Base-by-base conservation (phyloP, 2,329 filamentous ascomycete species). In the Bisporella sp. region DNA sequence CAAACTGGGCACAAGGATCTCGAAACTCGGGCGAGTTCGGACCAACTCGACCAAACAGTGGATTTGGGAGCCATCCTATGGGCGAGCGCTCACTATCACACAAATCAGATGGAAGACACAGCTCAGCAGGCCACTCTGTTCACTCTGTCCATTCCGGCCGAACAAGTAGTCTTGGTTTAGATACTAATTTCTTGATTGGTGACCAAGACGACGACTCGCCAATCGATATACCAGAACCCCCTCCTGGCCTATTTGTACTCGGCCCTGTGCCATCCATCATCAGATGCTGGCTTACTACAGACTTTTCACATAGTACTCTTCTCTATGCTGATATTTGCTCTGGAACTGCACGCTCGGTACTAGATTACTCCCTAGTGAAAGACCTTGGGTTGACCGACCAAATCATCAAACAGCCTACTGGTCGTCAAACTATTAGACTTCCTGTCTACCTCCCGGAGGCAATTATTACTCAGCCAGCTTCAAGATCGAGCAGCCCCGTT, bases 71-170 rank as follows among this genome's bases (percentile, higher is more conserved):
- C 37, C 82, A 88, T 64, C 79, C 82, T 41, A 82, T 96, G 81
- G 93, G 87, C 68, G 93, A 99, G 69, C 83, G 93, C 12, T 88
- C 90, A 1, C 78, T 89, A 12, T 99, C 93, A 8, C 90, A 97
- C 74, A 95, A 95, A 65, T 97, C 93, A 0, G 92, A 99, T 65
- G 93, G 93, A 35, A 80, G 92, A 54, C 89, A 95, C 64, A 97
- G 92, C 67, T 97, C 91, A 6, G 84, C 89, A n/a, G 89, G 89
- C 4, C 86, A 92, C 59, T 93, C 84, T 6, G 79, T 84, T 13
- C 82, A 86, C 56, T 79, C 81, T 1, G 72, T 78, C 59, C 80
- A 84, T 66, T 89, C 87, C 41, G 87, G 86, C 31, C 82, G 90
- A 43, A 89, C 88, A 47, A 96, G 91, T 67, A 96, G 91, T 68